phyloP scores from a whole-genome alignment of 805 yeast genomes.

The Candida incommunis region DNA sequence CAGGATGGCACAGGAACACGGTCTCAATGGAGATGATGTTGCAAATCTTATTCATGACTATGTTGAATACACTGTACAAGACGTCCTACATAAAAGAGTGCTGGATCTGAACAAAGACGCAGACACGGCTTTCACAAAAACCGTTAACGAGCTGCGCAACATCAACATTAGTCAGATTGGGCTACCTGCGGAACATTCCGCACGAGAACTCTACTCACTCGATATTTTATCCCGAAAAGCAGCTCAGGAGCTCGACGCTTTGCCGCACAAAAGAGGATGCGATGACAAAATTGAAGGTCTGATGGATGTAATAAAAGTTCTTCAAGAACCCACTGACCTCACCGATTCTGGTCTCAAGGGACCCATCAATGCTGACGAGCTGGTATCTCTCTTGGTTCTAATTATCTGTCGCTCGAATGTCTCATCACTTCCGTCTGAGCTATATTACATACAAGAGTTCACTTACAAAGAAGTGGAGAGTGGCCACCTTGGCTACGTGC shows the following conservation, averaged over 20 bases:
- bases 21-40: constrained; percentile 22
- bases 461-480: constrained; percentile 30
- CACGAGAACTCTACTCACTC: constrained; percentile 14
- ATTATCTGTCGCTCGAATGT: constrained; percentile 52
- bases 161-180: constrained; percentile 28
- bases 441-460: constrained; percentile 50
- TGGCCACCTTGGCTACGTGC: constrained; percentile 60
- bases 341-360: constrained; percentile 5
- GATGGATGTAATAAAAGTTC: constrained; percentile 33
- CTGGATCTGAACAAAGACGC: constrained; percentile 15
- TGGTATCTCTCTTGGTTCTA: constrained; percentile 53
- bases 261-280: constrained; percentile 19
- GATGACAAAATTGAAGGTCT: constrained; percentile 21
- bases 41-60: constrained; percentile 47
- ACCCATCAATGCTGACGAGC: constrained; percentile 60
- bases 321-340: constrained; percentile 24
- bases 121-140: constrained; percentile 13
- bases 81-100: constrained; percentile 46
- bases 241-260: constrained; percentile 33
- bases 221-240: constrained; percentile 39
- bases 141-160: constrained; percentile 14
- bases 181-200: constrained; percentile 17
- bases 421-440: constrained; percentile 41
- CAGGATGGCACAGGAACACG: constrained; percentile 14
- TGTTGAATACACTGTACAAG: constrained; percentile 55